Percentiles rank a stretch among this genome's conserved stretches.
phyloP scores from a whole-genome alignment of 2,329 filamentous ascomycete species.

The Coniochaeta pulveracea region DNA sequence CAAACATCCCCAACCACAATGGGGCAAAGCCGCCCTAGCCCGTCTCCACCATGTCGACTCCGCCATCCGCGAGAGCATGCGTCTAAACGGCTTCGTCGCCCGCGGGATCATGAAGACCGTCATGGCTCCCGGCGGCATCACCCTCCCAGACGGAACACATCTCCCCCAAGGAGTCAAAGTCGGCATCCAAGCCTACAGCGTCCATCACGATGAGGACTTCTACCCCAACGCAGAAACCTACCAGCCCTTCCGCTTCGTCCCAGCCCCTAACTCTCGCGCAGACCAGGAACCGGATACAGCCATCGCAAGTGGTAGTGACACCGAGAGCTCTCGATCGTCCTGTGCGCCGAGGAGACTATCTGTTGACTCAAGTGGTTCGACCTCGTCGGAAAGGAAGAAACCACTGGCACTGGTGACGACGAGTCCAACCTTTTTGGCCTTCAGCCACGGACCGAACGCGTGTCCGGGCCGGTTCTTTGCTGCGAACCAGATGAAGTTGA shows the following conservation, averaged over 20 bases:
- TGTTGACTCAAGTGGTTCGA: too few relatives aligned
- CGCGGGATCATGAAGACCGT: slow-evolving; percentile 23
- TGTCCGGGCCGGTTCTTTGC: slow-evolving; percentile 27
- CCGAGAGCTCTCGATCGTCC: too few relatives aligned
- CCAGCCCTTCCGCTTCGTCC: slow-evolving; percentile 24
- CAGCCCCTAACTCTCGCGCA: background rate
- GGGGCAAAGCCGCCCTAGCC: slow-evolving; percentile 23
- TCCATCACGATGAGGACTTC: slow-evolving; percentile 19
- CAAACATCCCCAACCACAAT: slow-evolving; percentile 8
- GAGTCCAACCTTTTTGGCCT: slow-evolving; percentile 21
- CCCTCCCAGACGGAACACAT: slow-evolving; percentile 20
- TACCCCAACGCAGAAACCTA: slow-evolving; percentile 21
- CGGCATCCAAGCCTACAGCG: slow-evolving; percentile 20
- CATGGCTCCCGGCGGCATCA: slow-evolving; percentile 19
- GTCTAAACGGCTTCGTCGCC: slow-evolving; percentile 25
- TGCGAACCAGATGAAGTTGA: slow-evolving; percentile 25
- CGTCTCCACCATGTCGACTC: slow-evolving; percentile 27
- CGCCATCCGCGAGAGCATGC: slow-evolving; percentile 28
- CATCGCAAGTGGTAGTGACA: slow-evolving; percentile 4
- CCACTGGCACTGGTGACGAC: slow-evolving; percentile 18
- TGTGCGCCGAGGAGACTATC: too few relatives aligned
- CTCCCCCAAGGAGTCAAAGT: slow-evolving; percentile 23
- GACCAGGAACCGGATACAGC: too few relatives aligned
- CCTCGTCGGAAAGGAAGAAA: slow-evolving; percentile 4
- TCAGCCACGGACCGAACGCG: slow-evolving; percentile 24